Evolutionary conservation across 805 yeast species (phyloP).

Genomic region (Metschnikowia amazonensis): DNA sequence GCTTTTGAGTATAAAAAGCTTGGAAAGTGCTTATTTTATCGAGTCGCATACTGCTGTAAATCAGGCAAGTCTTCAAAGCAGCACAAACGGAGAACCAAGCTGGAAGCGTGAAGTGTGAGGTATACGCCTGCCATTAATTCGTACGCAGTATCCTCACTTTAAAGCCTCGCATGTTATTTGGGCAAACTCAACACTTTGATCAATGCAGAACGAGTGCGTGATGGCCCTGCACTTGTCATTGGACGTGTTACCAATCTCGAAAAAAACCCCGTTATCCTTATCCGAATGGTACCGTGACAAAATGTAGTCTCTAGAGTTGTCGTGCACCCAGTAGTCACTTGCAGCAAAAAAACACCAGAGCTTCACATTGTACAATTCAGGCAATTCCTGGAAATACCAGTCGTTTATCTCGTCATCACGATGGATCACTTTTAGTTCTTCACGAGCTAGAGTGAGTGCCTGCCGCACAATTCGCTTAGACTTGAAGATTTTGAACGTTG

Average conservation of each 20-base stretch:
- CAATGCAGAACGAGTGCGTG: conserved; percentile 60
- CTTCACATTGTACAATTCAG: conserved; percentile 21
- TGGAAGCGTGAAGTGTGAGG: background rate
- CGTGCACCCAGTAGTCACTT: conserved; percentile 65
- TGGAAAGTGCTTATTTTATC: background rate
- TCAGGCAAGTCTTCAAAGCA: background rate
- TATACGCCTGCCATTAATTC: background rate
- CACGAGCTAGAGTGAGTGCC: conserved; percentile 51
- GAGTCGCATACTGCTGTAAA: background rate
- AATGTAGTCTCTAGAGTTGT: conserved; percentile 45
- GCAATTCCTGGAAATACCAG: conserved; percentile 34
- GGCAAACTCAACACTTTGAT: conserved; percentile 51
- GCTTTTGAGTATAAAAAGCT: no score
- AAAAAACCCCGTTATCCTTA: conserved; percentile 26
- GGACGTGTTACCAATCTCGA: conserved; percentile 32
- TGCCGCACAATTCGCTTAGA: conserved; percentile 49
- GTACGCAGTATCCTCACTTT: conserved; percentile 3
- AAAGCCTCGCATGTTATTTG: conserved; percentile 30
- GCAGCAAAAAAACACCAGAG: conserved; percentile 58
- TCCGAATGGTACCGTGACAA: conserved; percentile 32
- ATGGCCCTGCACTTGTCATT: conserved; percentile 28
- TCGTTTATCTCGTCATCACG: conserved; percentile 51
- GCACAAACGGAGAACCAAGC: background rate
- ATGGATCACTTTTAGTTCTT: conserved; percentile 54
- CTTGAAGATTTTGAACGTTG: conserved; percentile 41